Base-by-base conservation (phyloP, 2,329 filamentous ascomycete species). In the Aspergillus nomiae region DNA sequence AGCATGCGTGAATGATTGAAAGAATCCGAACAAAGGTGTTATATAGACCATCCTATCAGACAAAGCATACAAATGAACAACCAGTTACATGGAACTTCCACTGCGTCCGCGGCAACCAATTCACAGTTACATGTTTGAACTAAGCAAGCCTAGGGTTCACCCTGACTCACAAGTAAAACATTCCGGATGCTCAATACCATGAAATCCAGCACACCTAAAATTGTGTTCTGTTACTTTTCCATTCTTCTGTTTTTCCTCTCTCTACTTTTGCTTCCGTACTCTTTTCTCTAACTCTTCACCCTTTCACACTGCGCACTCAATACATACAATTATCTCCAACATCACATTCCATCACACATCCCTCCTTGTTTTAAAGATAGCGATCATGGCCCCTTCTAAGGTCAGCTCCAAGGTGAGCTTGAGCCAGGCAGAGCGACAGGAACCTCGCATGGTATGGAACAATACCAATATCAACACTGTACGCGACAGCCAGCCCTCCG, bases 281-380 rank as follows among this genome's bases (percentile, higher is more conserved):
- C 21, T 2, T 24, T 28, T 12, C 21, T 16, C 14, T 7, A 10
- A 26, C 19, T n/a, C n/a, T 6, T 10, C 3, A 41, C 16, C 38
- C 2, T 41, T n/a, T n/a, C 8, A 41, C 16, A 41, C n/a, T 4
- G 9, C n/a, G 24, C 10, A 24, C n/a, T 24, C n/a, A 12, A 46
- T 10, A 41, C 38, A 1, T n/a, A 19, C 19, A 0, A 7, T n/a
- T n/a, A 9, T n/a, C 9, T 5, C n/a, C 2, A 14, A 24, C n/a
- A 11, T 16, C n/a, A 4, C 10, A 5, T 24, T n/a, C 24, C 10
- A 24, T 3, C n/a, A 46, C 4, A 46, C 43, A 14, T n/a, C 16
- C 9, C 38, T 10, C 19, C 9, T 9, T 1, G 7, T n/a, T n/a
- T 8, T 1, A 16, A 14, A 24, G n/a, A 24, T n/a, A 24, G 4